Percentiles rank a stretch among this genome's conserved stretches.
Evolutionary conservation across 2,329 filamentous ascomycete species (phyloP).

Genomic region (Diatrype stigma): DNA sequence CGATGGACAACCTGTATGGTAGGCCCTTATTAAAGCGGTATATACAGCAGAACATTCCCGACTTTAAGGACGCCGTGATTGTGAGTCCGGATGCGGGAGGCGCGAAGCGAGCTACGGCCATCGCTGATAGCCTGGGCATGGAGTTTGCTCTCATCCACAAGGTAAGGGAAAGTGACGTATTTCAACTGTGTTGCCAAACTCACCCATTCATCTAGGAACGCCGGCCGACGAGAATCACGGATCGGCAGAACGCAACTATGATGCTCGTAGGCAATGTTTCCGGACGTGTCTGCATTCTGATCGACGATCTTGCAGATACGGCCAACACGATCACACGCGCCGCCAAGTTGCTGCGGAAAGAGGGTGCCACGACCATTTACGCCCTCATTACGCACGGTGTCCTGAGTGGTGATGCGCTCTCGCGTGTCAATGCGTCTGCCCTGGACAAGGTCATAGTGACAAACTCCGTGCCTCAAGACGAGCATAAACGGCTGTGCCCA

Average conservation of each 20-base stretch:
- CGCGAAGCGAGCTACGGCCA: conserved; percentile 91
- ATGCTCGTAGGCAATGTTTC: conserved; percentile 88
- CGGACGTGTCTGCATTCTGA: conserved; percentile 77
- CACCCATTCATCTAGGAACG: conserved; percentile 61
- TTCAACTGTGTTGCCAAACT: conserved; percentile 26
- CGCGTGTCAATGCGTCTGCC: conserved; percentile 86
- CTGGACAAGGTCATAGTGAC: conserved; percentile 94
- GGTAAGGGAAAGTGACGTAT: conserved; percentile 46
- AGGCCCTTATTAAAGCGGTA: conserved; percentile 68
- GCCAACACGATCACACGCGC: conserved; percentile 96
- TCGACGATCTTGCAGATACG: conserved; percentile 93
- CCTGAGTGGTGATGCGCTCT: conserved; percentile 90
- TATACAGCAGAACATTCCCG: conserved; percentile 76
- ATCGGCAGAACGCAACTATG: conserved; percentile 90
- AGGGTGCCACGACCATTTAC: conserved; percentile 87
- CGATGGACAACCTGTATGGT: conserved; percentile 95
- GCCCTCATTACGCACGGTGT: conserved; percentile 93
- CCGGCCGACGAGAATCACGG: conserved; percentile 79
- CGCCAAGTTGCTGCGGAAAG: conserved; percentile 93
- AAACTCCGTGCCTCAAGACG: conserved; percentile 86
- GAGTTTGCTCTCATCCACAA: conserved; percentile 98
- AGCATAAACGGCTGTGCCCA: conserved; percentile 71
- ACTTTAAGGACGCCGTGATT: conserved; percentile 82
- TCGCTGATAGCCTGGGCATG: conserved; percentile 88
- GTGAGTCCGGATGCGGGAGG: conserved; percentile 96